Base-by-base conservation (phyloP, 495 filamentous ascomycete genomes). In the Aspergillus cristatus region DNA sequence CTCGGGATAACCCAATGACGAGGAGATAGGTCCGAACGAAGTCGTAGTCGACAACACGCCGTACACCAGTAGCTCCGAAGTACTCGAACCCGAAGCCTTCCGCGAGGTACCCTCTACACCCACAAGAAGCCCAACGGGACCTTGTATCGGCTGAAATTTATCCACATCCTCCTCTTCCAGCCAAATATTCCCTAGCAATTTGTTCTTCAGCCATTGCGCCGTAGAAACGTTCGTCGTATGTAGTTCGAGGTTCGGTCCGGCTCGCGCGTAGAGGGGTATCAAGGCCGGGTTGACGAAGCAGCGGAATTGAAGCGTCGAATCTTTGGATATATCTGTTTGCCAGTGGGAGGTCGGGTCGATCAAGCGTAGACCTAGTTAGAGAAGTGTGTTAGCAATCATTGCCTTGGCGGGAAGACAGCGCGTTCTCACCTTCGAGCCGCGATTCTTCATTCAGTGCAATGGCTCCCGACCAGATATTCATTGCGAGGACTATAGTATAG, bases 11-110 rank as follows among this genome's bases (percentile, higher is more conserved):
- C 51, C 53, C 26, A 54, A 53, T 1, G 62, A 66, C 2, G 66
- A 69, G 3, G 65, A 74, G 8, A 71, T 67, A 4, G 73, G 70
- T n/a, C n/a, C n/a, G n/a, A n/a, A n/a, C n/a, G n/a, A n/a, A n/a
- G n/a, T n/a, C n/a, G n/a, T n/a, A n/a, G n/a, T n/a, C n/a, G 59
- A 63, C 29, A 70, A 28, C 10, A 67, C 50, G 26, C 63, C 74
- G 37, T 79, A 78, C 16, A 81, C 55, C 15, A 81, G 48, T 6
- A 81, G 41, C 38, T 79, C 74, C 8, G 76, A 72, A 3, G 67
- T 54, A 11, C 46, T 37, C 8, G 57, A 41, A 5, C 38, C 46
- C 7, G 51, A 42, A 32, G 37, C 20, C 20, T 24, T 24, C 17
- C 24, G 39, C 12, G 40, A 38, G 13, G 36, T 43, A n/a, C 43